Base-by-base conservation (phyloP, 2,329 filamentous ascomycete species). In the Beauveria sp. region DNA sequence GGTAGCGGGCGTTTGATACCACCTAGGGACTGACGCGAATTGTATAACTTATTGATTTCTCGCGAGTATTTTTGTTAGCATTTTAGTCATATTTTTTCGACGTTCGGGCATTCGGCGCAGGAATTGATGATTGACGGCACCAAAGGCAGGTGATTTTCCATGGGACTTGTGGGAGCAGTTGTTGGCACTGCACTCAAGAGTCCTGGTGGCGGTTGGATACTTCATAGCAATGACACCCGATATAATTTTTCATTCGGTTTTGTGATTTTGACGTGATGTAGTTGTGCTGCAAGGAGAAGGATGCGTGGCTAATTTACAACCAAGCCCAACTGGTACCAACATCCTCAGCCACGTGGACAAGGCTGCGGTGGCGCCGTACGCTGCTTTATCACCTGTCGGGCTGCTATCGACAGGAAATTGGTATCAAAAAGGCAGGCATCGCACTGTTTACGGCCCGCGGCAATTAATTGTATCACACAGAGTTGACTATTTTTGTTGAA, bases 161-260 rank as follows among this genome's bases (percentile, higher is more conserved):
- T 14, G 18, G 3, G 12, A 16, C 14, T 34, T 31, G 16, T 14
- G 38, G 24, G 10, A 38, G 38, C n/a, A 50, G 7, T 22, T 59
- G 45, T 59, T 42, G 42, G 55, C 10, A 42, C 20, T 18, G 22
- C 20, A 20, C 5, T 45, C 22, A 51, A 34, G 6, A 28, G 5
- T 38, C 14, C 34, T 38, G 34, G 22, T 10, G 12, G 26, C 20
- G 48, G 45, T 50, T 42, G 38, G n/a, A 24, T 60, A 7, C 14
- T 52, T 45, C 14, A 52, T 60, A 60, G 49, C 50, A 63, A 63
- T 64, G 58, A 63, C 57, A 65, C 62, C 62, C 60, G 34, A 42
- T 61, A 52, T 16, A 49, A 50, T 14, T 48, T 48, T 56, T 24
- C 31, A 51, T 52, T 40, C 7, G 12, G 5, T 7, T 31, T 43